phyloP scores from a whole-genome alignment of 345 rosid genomes.

The Salix viminalis region DNA sequence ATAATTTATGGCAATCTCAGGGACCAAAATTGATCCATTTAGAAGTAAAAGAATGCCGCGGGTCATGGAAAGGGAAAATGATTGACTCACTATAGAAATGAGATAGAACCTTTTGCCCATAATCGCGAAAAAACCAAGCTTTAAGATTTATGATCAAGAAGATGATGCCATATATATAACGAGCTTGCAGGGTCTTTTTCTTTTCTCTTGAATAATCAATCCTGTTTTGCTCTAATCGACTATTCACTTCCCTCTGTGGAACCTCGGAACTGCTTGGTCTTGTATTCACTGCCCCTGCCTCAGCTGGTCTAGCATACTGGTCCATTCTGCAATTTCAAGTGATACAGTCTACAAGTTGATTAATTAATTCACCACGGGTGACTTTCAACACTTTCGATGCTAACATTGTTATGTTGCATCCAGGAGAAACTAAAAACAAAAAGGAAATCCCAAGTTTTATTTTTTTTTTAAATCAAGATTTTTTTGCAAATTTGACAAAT shows the following conservation, averaged over 20 bases:
- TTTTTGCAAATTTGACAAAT: neutral
- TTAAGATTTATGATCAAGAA: constrained; percentile 60
- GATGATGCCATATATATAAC: constrained; percentile 64
- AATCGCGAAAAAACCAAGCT: constrained; percentile 90
- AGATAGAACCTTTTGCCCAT: constrained; percentile 52
- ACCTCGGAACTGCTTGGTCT: constrained; percentile 34
- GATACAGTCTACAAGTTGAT: neutral
- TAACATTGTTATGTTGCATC: no score
- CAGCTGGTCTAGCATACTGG: constrained; percentile 10
- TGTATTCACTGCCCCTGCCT: constrained; percentile 11
- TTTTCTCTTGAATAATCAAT: constrained; percentile 37
- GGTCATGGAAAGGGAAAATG: constrained; percentile 2
- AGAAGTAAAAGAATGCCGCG: neutral
- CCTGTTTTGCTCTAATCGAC: constrained; percentile 22
- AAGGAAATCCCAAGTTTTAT: no score
- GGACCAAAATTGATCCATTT: neutral
- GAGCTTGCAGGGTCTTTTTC: constrained; percentile 49
- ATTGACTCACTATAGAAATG: constrained; percentile 46
- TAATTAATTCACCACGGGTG: no score
- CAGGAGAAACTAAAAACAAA: no score
- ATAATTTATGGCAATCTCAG: neutral
- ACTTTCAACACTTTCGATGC: no score
- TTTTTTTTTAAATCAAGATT: neutral
- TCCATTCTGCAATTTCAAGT: constrained; percentile 30
- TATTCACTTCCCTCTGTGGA: constrained; percentile 18